These are phyloP conservation scores for Fagopyrum tataricum DNA, from an alignment of 148 eudicot species.

Conservation along the genomic window DNA sequence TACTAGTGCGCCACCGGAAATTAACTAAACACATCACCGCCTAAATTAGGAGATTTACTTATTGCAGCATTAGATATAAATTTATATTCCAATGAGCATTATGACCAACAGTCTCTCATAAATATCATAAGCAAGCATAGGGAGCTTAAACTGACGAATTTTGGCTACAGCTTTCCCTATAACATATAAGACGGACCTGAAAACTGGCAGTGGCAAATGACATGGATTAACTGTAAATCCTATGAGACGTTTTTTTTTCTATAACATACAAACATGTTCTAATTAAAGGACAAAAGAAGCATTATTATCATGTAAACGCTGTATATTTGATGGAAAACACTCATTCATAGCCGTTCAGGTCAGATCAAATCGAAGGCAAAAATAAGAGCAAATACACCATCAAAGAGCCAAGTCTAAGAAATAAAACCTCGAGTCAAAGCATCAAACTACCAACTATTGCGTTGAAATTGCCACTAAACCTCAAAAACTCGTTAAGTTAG, in stretches of 20 bases:
- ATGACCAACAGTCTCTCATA: not conserved
- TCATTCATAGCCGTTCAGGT: too few species aligned
- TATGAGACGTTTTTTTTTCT: not conserved
- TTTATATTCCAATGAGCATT: not conserved
- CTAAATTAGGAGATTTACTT: not conserved
- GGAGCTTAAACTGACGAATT: not conserved
- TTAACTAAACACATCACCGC: not conserved
- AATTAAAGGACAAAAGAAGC: not conserved
- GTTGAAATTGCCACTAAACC: too few species aligned
- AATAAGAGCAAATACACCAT: too few species aligned
- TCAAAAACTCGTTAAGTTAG: too few species aligned
- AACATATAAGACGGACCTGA: not conserved
- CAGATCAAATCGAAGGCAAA: too few species aligned
- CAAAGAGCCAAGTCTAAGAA: too few species aligned
- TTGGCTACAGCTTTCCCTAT: not conserved
- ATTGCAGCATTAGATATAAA: not conserved
- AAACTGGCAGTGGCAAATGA: not conserved
- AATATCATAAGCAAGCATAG: not conserved
- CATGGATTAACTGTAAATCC: not conserved
- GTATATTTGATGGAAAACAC: not conserved
- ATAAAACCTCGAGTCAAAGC: too few species aligned
- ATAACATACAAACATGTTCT: too few species aligned
- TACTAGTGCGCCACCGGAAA: not conserved
- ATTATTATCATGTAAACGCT: not conserved
- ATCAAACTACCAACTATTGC: too few species aligned